These are phyloP conservation scores for Termitomyces sp. DNA, from an alignment of 768 basidiomycete species.

Conservation along the genomic window DNA sequence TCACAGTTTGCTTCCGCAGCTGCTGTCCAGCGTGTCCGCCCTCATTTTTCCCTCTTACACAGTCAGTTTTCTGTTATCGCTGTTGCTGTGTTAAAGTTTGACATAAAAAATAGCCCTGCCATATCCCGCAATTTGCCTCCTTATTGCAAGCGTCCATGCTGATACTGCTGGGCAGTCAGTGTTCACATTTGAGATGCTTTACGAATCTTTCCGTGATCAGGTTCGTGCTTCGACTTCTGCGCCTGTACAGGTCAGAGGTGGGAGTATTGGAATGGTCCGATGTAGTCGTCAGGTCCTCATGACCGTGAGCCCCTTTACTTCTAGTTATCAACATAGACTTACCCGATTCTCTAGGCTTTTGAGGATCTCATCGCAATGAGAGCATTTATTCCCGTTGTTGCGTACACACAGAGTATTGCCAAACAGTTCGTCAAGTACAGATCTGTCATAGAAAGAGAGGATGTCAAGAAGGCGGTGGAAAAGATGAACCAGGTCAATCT, in stretches of 20 bases:
- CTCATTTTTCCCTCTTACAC: conserved; percentile 47
- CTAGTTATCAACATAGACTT: not conserved
- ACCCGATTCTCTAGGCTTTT: conserved; percentile 56
- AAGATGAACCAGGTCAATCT: conserved; percentile 64
- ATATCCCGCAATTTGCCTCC: conserved; percentile 77
- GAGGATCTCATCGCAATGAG: conserved; percentile 58
- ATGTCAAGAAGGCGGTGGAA: conserved; percentile 67
- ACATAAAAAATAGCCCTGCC: conserved; percentile 49
- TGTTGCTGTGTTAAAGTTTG: not conserved
- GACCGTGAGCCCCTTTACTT: conserved; percentile 42
- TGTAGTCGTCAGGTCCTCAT: conserved; percentile 64
- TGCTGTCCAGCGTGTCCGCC: conserved; percentile 54
- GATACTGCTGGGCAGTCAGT: conserved; percentile 70
- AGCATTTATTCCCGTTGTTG: conserved; percentile 53
- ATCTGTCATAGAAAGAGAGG: conserved; percentile 58
- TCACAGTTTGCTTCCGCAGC: conserved; percentile 40
- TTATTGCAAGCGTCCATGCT: conserved; percentile 82
- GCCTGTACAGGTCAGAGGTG: conserved; percentile 72
- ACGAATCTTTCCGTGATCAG: conserved; percentile 75
- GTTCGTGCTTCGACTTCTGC: conserved; percentile 69
- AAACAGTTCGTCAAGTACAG: conserved; percentile 78
- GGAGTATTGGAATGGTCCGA: conserved; percentile 70
- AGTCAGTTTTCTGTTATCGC: conserved; percentile 34
- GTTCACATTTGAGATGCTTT: conserved; percentile 91
- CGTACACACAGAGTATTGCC: conserved; percentile 45